Base-by-base conservation (phyloP, 306 rosid species). In the Malus orientalis region DNA sequence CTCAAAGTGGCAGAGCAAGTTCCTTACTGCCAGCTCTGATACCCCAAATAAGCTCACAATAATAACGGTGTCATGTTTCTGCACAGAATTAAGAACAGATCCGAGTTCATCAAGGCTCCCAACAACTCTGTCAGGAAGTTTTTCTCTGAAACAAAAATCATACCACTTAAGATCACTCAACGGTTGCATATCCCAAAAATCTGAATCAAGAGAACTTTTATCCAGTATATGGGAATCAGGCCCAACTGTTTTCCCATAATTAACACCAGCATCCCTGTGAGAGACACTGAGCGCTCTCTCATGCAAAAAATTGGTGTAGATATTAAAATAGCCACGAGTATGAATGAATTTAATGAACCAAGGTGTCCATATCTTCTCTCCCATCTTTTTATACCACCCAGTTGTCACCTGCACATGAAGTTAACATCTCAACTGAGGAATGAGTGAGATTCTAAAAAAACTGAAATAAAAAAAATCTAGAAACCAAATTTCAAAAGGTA, bases 361-460 rank as follows among this genome's bases (percentile, higher is more conserved):
- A 74, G 98, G 98, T 55, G 98, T 94, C 96, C 98, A 94, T 78
- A 91, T 94, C 73, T 86, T 94, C 84, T 94, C 98, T 76, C 97
- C 98, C 84, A 90, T 83, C 82, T 78, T 94, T 78, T 90, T 89
- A 79, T 95, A 92, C 98, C 96, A 95, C 45, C 95, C 98, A 25
- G 91, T 92, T 51, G 97, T 90, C 77, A 92, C 97, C 98, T 92
- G 83, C 78, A 82, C 73, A 79, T 11, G 38, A 73, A 71, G 80
- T 82, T 76, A 78, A 77, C 60, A 84, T 53, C 38, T 57, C 44
- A 61, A 45, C 38, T 60, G 65, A 76, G 80, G 83, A 23, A 79
- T 66, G 33, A 61, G 72, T 38, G 59, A 87, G 54, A 47, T 51
- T 53, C 30, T 2, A 3, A n/a, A 45, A 33, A 80, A 71, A 8